phyloP scores from a whole-genome alignment of 1,284 basidiomycete genomes.

The Austropuccinia psidii region DNA sequence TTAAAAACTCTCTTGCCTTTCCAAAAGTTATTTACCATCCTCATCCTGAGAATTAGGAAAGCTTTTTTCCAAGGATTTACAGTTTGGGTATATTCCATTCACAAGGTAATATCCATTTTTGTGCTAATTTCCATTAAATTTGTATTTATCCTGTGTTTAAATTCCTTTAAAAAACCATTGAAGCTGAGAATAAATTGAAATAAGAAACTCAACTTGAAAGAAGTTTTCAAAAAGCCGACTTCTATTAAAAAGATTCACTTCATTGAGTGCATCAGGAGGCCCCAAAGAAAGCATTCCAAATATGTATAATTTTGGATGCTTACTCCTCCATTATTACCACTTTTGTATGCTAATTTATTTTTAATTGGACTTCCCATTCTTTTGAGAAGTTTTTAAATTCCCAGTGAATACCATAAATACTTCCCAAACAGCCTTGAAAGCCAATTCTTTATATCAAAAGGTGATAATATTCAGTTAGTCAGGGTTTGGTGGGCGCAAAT shows the following conservation, averaged over 20 bases:
- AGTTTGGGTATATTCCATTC: not conserved
- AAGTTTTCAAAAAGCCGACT: too few species aligned
- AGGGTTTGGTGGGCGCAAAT: not conserved
- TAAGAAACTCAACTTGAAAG: too few species aligned
- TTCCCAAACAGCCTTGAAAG: not conserved
- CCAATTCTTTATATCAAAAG: not conserved
- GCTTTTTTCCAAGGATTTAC: not conserved
- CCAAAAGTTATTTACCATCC: not conserved
- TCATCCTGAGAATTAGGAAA: not conserved
- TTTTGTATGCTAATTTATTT: not conserved
- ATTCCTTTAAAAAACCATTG: not conserved
- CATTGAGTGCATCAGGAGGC: not conserved
- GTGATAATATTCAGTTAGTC: not conserved
- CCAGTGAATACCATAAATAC: not conserved
- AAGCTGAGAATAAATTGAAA: too few species aligned
- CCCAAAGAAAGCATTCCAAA: slow-evolving; percentile 11
- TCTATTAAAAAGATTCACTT: not conserved
- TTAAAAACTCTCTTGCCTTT: not conserved
- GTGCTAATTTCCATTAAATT: not conserved
- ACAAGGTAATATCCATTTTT: not conserved
- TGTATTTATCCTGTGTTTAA: not conserved
- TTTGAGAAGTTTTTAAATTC: not conserved
- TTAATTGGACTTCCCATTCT: not conserved
- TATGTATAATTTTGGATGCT: not conserved
- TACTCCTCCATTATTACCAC: not conserved